Conservation (phyloP, 2,329 filamentous ascomycete genomes). For the Fusarium sp. region DNA sequence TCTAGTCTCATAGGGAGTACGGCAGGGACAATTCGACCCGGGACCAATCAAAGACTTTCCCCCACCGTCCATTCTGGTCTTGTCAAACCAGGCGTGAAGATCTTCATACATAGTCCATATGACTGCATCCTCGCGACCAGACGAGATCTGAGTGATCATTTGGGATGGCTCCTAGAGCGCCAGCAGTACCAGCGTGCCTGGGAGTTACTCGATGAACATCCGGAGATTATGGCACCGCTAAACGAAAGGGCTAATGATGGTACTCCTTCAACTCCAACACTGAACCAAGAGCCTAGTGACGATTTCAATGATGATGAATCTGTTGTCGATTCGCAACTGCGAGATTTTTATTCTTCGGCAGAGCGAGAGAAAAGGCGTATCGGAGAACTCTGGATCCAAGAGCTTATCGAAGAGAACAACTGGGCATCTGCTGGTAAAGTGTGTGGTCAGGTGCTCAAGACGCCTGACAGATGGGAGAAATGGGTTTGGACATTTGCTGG, state of each 20-base stretch:
- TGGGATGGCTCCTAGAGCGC: slow-evolving; percentile 85
- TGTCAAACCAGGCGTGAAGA: slow-evolving; percentile 69
- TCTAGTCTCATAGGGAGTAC: slow-evolving; percentile 59
- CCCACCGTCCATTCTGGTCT: slow-evolving; percentile 63
- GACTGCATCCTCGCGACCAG: slow-evolving; percentile 95
- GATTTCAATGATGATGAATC: slow-evolving; percentile 79
- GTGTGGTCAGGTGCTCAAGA: slow-evolving; percentile 83
- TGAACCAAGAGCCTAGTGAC: slow-evolving; percentile 54
- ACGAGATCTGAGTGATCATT: slow-evolving; percentile 84
- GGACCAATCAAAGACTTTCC: slow-evolving; percentile 36
- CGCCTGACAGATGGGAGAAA: slow-evolving; percentile 87
- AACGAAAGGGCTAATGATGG: slow-evolving; percentile 53
- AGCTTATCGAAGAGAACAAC: slow-evolving; percentile 77
- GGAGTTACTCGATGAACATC: slow-evolving; percentile 88
- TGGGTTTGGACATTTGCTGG: slow-evolving; percentile 95
- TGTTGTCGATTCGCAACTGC: slow-evolving; percentile 66
- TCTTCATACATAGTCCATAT: slow-evolving; percentile 96
- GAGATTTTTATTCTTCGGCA: slow-evolving; percentile 69
- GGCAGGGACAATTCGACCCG: slow-evolving; percentile 45
- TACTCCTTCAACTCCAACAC: slow-evolving; percentile 54
- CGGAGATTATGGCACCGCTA: slow-evolving; percentile 69
- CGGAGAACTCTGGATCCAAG: slow-evolving; percentile 92
- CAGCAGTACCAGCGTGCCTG: slow-evolving; percentile 86
- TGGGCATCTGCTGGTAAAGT: slow-evolving; percentile 84
- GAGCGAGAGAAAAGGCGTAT: slow-evolving; percentile 91